These are phyloP conservation scores for Strobilomyces echinocephalus DNA, from an alignment of 768 basidiomycete species.

Conservation along the genomic window DNA sequence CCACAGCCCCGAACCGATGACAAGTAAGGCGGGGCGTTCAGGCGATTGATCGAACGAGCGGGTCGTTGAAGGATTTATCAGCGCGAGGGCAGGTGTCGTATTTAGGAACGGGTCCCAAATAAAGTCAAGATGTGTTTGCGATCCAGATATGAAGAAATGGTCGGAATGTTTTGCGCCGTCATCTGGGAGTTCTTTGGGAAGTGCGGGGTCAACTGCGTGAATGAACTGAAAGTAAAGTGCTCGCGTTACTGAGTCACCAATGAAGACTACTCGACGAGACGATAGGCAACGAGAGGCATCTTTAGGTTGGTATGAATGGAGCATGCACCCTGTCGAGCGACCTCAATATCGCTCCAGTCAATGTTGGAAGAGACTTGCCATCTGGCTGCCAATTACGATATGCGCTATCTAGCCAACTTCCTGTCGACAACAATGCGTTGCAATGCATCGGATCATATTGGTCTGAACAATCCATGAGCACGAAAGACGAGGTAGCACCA, in stretches of 20 bases:
- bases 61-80: constrained; percentile 31
- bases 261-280: constrained; percentile 63
- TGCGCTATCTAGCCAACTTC: constrained; percentile 70
- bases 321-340: constrained; percentile 65
- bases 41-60: constrained; percentile 2
- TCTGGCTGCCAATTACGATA: constrained; percentile 84
- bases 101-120: constrained; percentile 90
- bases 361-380: constrained; percentile 40
- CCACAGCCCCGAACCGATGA: constrained; percentile 87
- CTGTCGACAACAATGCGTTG: constrained; percentile 60
- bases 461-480: constrained; percentile 40
- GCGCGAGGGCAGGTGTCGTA: constrained; percentile 45
- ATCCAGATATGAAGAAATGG: constrained; percentile 43
- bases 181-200: constrained; percentile 49
- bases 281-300: constrained; percentile 53
- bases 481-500: neutral
- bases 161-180: constrained; percentile 69
- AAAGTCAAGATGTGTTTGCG: constrained; percentile 53
- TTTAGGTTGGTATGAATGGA: constrained; percentile 54
- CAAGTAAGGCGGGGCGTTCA: constrained; percentile 57
- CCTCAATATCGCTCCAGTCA: constrained; percentile 4
- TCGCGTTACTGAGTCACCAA: constrained; percentile 83
- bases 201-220: constrained; percentile 51
- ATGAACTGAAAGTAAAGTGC: constrained; percentile 74
- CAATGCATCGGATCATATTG: constrained; percentile 71